Evolutionary conservation across 192 early-diverging fungal genomes (phyloP).

Genomic region (Coemansia sp.): DNA sequence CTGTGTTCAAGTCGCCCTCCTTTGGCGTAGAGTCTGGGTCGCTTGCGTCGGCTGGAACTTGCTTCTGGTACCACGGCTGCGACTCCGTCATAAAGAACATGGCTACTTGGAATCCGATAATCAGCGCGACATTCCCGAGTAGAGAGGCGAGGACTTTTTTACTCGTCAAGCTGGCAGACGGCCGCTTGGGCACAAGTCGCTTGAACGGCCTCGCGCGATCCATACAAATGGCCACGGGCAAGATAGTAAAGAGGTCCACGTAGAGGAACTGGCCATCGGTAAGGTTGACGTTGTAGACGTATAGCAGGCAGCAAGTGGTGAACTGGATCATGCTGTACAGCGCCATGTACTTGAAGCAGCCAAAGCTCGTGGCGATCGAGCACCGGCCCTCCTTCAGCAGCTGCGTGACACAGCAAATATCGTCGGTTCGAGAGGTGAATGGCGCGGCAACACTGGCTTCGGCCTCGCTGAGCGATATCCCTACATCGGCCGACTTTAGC

Average conservation of each 20-base stretch:
- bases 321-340: constrained; percentile 98
- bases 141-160: constrained; percentile 88
- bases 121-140: constrained; percentile 82
- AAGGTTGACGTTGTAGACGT: constrained; percentile 81
- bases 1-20: constrained; percentile 76
- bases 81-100: constrained; percentile 69
- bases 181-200: constrained; percentile 71
- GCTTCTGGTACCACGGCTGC: constrained; percentile 78
- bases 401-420: constrained; percentile 86
- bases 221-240: constrained; percentile 85
- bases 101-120: constrained; percentile 75
- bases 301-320: constrained; percentile 89
- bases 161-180: constrained; percentile 85
- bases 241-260: constrained; percentile 88
- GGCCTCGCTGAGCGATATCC: constrained; percentile 94
- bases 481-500: constrained; percentile 93
- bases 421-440: constrained; percentile 84
- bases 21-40: constrained; percentile 66
- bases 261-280: constrained; percentile 95
- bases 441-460: constrained; percentile 98
- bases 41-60: constrained; percentile 29
- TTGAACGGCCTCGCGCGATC: constrained; percentile 78
- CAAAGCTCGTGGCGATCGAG: constrained; percentile 94
- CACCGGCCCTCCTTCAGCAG: constrained; percentile 95
- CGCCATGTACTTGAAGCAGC: constrained; percentile 99